Evolutionary conservation across 257 asterid species (phyloP).

Genomic region (Solanum pimpinellifolium): DNA sequence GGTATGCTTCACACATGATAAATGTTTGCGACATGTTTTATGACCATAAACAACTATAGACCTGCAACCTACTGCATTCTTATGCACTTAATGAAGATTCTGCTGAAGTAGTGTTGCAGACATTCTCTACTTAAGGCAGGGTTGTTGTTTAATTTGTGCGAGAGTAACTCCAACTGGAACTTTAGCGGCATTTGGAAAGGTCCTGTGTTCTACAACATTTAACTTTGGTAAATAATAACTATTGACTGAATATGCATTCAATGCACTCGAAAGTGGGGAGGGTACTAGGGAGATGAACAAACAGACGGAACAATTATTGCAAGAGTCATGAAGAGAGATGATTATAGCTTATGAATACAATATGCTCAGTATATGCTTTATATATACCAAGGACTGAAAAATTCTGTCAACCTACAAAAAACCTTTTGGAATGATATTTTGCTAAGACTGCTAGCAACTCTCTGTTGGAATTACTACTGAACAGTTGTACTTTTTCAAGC

Average conservation of each 20-base stretch:
- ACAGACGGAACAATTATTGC: not conserved
- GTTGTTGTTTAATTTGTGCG: not conserved
- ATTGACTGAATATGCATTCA: not conserved
- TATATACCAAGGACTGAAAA: not conserved
- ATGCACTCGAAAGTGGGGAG: not conserved
- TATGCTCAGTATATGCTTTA: not conserved
- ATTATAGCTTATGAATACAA: not conserved
- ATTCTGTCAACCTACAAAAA: not conserved
- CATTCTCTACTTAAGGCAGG: not conserved
- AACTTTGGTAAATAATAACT: not conserved
- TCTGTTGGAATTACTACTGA: not conserved
- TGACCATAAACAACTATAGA: not conserved
- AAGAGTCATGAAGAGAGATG: not conserved
- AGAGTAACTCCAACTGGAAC: not conserved
- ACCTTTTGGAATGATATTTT: not conserved
- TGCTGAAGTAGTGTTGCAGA: not conserved
- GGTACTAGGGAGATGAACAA: not conserved
- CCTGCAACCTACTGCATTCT: not conserved
- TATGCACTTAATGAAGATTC: not conserved
- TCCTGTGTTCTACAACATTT: not conserved
- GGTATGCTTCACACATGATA: not conserved
- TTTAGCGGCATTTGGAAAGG: not conserved
- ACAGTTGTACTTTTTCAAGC: not conserved
- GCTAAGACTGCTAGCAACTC: not conserved
- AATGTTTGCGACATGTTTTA: not conserved